These are phyloP conservation scores for Pseudonitzschia multiseries DNA, from an alignment of 108 stramenopile genomes.

Conservation along the genomic window DNA sequence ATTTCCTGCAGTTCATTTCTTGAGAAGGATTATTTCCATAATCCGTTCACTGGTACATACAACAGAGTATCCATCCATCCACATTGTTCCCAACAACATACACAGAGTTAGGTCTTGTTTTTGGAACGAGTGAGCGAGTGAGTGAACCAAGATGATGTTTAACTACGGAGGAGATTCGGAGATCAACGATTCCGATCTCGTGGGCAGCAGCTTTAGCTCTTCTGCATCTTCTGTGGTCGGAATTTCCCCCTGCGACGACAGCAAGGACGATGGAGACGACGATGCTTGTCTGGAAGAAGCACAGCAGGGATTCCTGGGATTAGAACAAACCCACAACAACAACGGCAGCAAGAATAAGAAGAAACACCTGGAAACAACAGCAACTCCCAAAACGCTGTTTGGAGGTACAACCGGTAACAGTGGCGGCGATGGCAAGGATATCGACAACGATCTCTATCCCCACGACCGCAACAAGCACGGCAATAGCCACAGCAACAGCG, in stretches of 20 bases:
- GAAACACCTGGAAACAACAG: neutral
- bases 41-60: too few species aligned
- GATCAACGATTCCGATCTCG: neutral
- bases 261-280: neutral
- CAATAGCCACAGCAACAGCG: neutral
- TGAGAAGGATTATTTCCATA: too few species aligned
- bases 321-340: neutral
- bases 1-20: too few species aligned
- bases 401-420: neutral
- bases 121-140: too few species aligned
- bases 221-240: neutral
- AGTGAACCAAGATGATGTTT: too few species aligned
- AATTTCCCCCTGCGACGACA: neutral
- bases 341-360: too few species aligned
- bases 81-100: too few species aligned
- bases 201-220: neutral
- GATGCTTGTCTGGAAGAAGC: constrained; percentile 8
- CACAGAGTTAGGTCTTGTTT: too few species aligned
- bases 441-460: neutral
- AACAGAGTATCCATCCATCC: too few species aligned
- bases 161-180: neutral
- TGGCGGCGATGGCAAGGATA: neutral
- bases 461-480: neutral
- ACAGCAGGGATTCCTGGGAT: constrained; percentile 11
- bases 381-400: constrained; percentile 10